Conservation (phyloP, 169 alveolate genomes). For the Cryptosporidium viatorum region DNA sequence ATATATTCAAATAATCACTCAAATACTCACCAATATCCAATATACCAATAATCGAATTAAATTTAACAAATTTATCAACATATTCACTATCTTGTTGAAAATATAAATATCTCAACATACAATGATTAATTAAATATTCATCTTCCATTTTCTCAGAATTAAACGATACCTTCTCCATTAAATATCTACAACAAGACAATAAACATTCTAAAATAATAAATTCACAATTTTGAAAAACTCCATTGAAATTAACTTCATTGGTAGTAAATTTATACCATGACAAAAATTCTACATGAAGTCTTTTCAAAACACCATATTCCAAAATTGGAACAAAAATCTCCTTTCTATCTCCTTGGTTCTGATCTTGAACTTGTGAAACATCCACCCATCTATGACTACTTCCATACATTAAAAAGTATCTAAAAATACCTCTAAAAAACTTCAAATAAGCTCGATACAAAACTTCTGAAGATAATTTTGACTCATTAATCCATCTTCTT, state of each 20-base stretch:
- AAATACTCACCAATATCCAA: slow-evolving; percentile 49
- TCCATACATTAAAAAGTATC: slow-evolving; percentile 50
- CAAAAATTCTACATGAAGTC: slow-evolving; percentile 12
- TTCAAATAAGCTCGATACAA: slow-evolving; percentile 13
- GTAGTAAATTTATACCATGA: background rate
- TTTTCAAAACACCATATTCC: background rate
- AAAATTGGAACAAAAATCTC: slow-evolving; percentile 38
- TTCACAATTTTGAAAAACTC: slow-evolving; percentile 5
- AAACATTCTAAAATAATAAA: slow-evolving; percentile 31
- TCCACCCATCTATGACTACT: slow-evolving; percentile 34
- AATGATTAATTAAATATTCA: slow-evolving; percentile 14
- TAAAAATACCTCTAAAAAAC: slow-evolving; percentile 29
- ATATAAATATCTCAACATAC: slow-evolving; percentile 3
- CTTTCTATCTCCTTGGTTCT: background rate
- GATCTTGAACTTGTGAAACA: background rate
- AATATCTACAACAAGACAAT: slow-evolving; percentile 7
- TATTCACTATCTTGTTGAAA: background rate
- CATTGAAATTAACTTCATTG: background rate
- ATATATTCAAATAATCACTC: background rate
- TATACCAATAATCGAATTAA: slow-evolving; percentile 1
- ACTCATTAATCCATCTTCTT: background rate
- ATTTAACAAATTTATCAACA: background rate
- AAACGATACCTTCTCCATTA: slow-evolving; percentile 30
- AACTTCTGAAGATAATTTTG: slow-evolving; percentile 19
- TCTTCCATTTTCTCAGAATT: background rate